These are phyloP conservation scores for Zymoseptoria crescenta DNA, from an alignment of 2,329 filamentous ascomycete species.

Conservation along the genomic window DNA sequence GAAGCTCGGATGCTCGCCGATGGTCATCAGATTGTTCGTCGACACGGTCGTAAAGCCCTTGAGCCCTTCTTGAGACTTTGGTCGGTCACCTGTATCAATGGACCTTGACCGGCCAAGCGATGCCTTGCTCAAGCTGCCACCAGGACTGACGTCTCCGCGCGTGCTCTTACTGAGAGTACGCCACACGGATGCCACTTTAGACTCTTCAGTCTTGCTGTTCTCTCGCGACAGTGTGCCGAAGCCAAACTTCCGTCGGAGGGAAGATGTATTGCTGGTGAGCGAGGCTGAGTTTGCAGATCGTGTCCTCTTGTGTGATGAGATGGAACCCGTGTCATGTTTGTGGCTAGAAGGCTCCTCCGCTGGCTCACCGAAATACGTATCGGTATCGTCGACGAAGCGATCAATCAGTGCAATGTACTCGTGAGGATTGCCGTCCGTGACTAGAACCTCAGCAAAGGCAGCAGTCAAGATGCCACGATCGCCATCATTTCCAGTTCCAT, in stretches of 20 bases:
- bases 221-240: constrained; percentile 65
- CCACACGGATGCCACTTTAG: constrained; percentile 70
- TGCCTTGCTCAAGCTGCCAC: constrained; percentile 57
- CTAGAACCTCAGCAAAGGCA: constrained; percentile 80
- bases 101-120: constrained; percentile 65
- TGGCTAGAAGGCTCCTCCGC: constrained; percentile 18
- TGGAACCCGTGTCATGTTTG: constrained; percentile 16
- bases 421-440: constrained; percentile 66
- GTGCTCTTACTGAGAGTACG: constrained; percentile 78
- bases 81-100: constrained; percentile 57
- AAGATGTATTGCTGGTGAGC: constrained; percentile 77
- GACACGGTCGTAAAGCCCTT: constrained; percentile 20
- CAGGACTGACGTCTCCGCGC: constrained; percentile 52
- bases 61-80: constrained; percentile 49
- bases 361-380: constrained; percentile 72
- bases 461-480: constrained; percentile 82
- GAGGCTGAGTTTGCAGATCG: constrained; percentile 62
- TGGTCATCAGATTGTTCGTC: constrained; percentile 39
- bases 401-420: constrained; percentile 85
- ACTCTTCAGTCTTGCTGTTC: constrained; percentile 65
- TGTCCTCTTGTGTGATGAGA: constrained; percentile 40
- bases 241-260: constrained; percentile 74
- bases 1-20: constrained; percentile 41
- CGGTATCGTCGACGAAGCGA: constrained; percentile 80
- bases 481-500: constrained; percentile 83